Percentiles rank a stretch among this genome's conserved stretches.
phyloP scores from a whole-genome alignment of 2,329 filamentous ascomycete genomes.

The Capronia coronata region DNA sequence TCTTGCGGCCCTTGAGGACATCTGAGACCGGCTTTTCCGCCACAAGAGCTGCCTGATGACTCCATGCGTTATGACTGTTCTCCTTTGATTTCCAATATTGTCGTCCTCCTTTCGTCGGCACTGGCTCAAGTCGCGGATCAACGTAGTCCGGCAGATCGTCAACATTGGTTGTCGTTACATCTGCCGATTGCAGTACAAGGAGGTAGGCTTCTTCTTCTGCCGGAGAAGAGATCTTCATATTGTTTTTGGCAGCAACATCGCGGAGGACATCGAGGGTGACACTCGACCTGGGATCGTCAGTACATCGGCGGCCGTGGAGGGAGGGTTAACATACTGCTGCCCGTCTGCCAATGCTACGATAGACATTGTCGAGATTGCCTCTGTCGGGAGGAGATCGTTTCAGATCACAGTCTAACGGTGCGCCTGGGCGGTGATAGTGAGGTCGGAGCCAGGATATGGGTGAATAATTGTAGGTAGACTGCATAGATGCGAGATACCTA shows the following conservation, averaged over 20 bases:
- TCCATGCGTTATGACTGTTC: slow-evolving; percentile 43
- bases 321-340: slow-evolving; percentile 9
- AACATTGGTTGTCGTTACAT: slow-evolving; percentile 29
- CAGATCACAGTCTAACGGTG: not conserved
- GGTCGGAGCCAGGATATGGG: not conserved
- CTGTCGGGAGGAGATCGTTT: not conserved
- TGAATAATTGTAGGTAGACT: too few relatives aligned
- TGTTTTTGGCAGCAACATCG: slow-evolving; percentile 23
- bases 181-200: slow-evolving; percentile 30
- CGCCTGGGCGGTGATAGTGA: not conserved
- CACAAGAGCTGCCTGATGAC: slow-evolving; percentile 34
- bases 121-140: slow-evolving; percentile 33
- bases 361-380: slow-evolving; percentile 19
- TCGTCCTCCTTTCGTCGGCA: slow-evolving; percentile 21
- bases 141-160: slow-evolving; percentile 35
- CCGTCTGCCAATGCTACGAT: slow-evolving; percentile 26
- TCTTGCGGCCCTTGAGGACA: slow-evolving; percentile 30
- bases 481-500: too few relatives aligned
- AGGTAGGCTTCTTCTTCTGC: slow-evolving; percentile 28
- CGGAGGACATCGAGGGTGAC: slow-evolving; percentile 25
- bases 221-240: slow-evolving; percentile 20
- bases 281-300: slow-evolving; percentile 18
- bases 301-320: not conserved
- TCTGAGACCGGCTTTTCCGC: slow-evolving; percentile 27
- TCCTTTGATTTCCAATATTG: slow-evolving; percentile 29